These are phyloP conservation scores for Plasmopara muralis DNA, from an alignment of 352 stramenopile genomes.

Conservation along the genomic window DNA sequence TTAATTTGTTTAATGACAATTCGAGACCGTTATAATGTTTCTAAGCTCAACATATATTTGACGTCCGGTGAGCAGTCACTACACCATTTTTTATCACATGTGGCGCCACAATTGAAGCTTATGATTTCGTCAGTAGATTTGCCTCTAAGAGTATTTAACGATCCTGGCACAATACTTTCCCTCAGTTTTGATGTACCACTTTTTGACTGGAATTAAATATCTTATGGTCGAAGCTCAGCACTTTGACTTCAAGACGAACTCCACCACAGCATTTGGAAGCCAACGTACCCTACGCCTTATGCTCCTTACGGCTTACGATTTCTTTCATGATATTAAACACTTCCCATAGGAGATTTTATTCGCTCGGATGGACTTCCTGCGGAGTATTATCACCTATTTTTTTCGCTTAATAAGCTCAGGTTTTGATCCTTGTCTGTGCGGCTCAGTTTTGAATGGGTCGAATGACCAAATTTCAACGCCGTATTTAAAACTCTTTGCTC, in stretches of 20 bases:
- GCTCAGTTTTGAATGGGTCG: not conserved
- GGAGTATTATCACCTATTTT: constrained; percentile 1
- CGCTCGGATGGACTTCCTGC: not conserved
- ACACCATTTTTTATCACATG: not conserved
- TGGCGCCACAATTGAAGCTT: not conserved
- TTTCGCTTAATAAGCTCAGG: not conserved
- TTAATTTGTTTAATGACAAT: not conserved
- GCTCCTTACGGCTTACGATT: not conserved
- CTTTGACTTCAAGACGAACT: constrained; percentile 3
- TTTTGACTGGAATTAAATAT: constrained; percentile 2
- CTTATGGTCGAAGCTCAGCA: not conserved
- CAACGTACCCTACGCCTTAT: not conserved
- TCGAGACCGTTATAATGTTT: not conserved
- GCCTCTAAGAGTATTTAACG: not conserved
- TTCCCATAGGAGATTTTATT: not conserved
- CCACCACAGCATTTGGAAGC: not conserved
- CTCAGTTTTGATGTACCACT: constrained; percentile 1
- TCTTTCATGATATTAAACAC: not conserved
- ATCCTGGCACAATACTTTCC: constrained; percentile 2
- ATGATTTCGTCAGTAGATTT: constrained; percentile 4
- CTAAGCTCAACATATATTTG: constrained; percentile 9
- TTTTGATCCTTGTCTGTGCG: not conserved
- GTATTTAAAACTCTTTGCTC: not conserved
- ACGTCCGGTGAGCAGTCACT: not conserved
- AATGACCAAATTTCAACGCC: not conserved